phyloP scores from a whole-genome alignment of 192 early-diverging fungal species.

The Entrophospora sp. region DNA sequence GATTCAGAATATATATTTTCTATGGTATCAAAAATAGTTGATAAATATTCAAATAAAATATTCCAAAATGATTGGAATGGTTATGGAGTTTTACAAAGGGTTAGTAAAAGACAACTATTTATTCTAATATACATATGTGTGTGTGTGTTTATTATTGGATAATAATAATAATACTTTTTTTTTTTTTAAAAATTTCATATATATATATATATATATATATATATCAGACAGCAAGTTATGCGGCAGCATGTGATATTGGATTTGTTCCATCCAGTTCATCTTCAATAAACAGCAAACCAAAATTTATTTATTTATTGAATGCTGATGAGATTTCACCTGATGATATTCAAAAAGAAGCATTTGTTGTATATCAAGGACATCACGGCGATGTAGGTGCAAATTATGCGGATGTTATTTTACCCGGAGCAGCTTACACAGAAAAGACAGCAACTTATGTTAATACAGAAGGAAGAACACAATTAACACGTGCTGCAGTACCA shows the following conservation, averaged over 20 bases:
- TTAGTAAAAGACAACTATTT: slow-evolving; percentile 28
- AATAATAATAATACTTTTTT: slow-evolving; percentile 9
- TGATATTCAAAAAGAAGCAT: slow-evolving; percentile 80
- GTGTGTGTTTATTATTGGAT: neutral
- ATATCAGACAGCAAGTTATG: slow-evolving; percentile 77
- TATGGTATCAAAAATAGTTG: slow-evolving; percentile 65
- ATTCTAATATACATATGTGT: neutral
- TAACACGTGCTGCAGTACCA: slow-evolving; percentile 85
- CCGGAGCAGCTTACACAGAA: slow-evolving; percentile 93
- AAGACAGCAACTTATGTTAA: slow-evolving; percentile 94
- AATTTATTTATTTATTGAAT: slow-evolving; percentile 87
- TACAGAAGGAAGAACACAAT: slow-evolving; percentile 93
- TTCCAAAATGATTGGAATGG: slow-evolving; percentile 79
- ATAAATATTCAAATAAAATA: slow-evolving; percentile 56
- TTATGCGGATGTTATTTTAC: slow-evolving; percentile 92
- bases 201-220: too few relatives aligned
- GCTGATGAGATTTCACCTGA: slow-evolving; percentile 76
- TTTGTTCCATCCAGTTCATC: slow-evolving; percentile 54
- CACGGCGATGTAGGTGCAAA: slow-evolving; percentile 95
- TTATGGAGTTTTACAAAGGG: slow-evolving; percentile 84
- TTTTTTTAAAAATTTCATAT: neutral
- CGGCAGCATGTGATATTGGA: slow-evolving; percentile 87
- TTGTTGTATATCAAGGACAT: slow-evolving; percentile 99
- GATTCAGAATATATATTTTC: slow-evolving; percentile 68
- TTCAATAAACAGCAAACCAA: slow-evolving; percentile 22